Conservation (phyloP, 257 asterid genomes). For the Prunella vulgaris region DNA sequence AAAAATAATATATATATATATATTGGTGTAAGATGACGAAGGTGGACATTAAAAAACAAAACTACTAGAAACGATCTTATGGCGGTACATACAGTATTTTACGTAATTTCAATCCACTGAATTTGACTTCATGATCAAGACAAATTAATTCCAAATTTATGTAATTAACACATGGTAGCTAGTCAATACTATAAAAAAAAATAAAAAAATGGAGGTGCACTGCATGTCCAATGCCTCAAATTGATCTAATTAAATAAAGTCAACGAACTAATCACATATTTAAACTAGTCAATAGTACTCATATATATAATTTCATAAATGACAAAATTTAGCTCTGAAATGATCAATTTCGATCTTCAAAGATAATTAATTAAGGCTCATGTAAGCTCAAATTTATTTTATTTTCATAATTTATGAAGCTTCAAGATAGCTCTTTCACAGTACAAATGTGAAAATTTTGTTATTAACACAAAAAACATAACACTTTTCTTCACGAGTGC, state of each 20-base stretch:
- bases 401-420: no score
- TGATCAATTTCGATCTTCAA: no score
- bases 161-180: neutral
- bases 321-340: no score
- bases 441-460: neutral
- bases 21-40: neutral
- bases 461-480: neutral
- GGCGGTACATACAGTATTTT: neutral
- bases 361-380: no score
- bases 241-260: neutral
- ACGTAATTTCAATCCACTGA: slow-evolving; percentile 24
- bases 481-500: neutral
- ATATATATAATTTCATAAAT: no score
- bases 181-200: no score
- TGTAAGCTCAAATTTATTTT: no score
- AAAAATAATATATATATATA: neutral
- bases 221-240: neutral
- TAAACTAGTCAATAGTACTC: neutral
- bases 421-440: no score
- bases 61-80: neutral
- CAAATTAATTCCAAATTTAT: neutral
- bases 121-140: slow-evolving; percentile 26
- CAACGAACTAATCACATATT: neutral
- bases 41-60: neutral
- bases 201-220: no score